These are phyloP conservation scores for Termitomyces sp. DNA, from an alignment of 768 basidiomycete species.

Conservation along the genomic window DNA sequence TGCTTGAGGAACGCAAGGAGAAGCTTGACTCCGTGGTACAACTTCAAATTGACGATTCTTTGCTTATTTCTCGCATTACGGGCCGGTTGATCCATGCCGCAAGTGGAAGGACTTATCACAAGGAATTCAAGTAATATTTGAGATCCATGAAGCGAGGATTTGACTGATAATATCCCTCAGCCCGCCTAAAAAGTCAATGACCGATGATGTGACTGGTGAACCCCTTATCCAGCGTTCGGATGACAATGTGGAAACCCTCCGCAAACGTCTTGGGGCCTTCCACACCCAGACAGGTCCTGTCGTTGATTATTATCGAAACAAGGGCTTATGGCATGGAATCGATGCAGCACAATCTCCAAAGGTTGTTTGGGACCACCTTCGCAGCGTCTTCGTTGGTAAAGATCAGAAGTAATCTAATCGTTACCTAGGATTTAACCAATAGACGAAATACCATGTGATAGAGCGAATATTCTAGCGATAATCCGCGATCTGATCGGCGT, in stretches of 20 bases:
- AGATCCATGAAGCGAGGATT: neutral
- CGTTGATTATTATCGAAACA: slow-evolving; percentile 90
- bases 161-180: slow-evolving; percentile 35
- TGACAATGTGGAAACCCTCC: slow-evolving; percentile 93
- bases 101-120: slow-evolving; percentile 91
- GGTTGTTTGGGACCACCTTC: slow-evolving; percentile 85
- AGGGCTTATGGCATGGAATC: slow-evolving; percentile 84
- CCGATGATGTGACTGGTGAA: slow-evolving; percentile 93
- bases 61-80: slow-evolving; percentile 96
- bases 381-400: slow-evolving; percentile 56
- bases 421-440: neutral
- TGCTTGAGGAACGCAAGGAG: slow-evolving; percentile 81
- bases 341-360: slow-evolving; percentile 93
- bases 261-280: slow-evolving; percentile 84
- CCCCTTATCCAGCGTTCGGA: slow-evolving; percentile 96
- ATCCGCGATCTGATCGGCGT: neutral
- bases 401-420: slow-evolving; percentile 26
- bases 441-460: neutral
- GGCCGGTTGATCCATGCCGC: slow-evolving; percentile 90
- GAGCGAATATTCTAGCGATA: neutral
- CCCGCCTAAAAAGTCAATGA: slow-evolving; percentile 94
- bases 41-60: slow-evolving; percentile 87
- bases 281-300: slow-evolving; percentile 95
- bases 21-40: slow-evolving; percentile 91
- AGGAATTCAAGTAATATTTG: slow-evolving; percentile 73